Evolutionary conservation across 805 yeast species (phyloP).

Genomic region (Candida parachauliodes): DNA sequence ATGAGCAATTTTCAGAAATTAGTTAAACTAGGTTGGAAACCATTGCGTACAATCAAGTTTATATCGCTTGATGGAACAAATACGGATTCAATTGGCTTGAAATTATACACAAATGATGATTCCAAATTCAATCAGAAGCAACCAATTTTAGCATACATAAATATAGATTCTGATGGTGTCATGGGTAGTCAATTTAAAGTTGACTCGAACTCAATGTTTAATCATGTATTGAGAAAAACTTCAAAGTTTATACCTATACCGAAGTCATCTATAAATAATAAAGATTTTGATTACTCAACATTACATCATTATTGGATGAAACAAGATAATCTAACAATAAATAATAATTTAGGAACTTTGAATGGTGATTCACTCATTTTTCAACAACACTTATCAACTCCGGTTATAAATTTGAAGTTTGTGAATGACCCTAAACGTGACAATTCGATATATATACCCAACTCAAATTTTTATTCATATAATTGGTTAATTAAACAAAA

Average conservation of each 20-base stretch:
- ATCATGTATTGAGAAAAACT: conserved; percentile 24
- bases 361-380: conserved; percentile 27
- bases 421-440: conserved; percentile 26
- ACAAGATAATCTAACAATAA: conserved; percentile 30
- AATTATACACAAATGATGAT: conserved; percentile 14
- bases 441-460: conserved; percentile 26
- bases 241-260: conserved; percentile 33
- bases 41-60: conserved; percentile 36
- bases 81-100: conserved; percentile 32
- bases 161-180: conserved; percentile 37
- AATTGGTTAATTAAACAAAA: conserved; percentile 28
- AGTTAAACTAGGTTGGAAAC: conserved; percentile 38
- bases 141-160: conserved; percentile 33
- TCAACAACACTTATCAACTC: conserved; percentile 27
- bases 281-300: conserved; percentile 22
- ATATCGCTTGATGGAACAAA: conserved; percentile 40
- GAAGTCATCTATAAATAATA: conserved; percentile 16
- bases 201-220: conserved; percentile 33
- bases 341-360: conserved; percentile 26
- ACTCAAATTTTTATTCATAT: conserved; percentile 31
- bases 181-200: conserved; percentile 34
- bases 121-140: conserved; percentile 16
- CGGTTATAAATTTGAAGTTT: conserved; percentile 32
- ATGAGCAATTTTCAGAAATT: conserved; percentile 32
- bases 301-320: conserved; percentile 32